A percentile compares a stretch with the other conserved stretches of the same genome.
Conservation (phyloP, 352 stramenopile genomes). For the Phytophthora sansomeana region DNA sequence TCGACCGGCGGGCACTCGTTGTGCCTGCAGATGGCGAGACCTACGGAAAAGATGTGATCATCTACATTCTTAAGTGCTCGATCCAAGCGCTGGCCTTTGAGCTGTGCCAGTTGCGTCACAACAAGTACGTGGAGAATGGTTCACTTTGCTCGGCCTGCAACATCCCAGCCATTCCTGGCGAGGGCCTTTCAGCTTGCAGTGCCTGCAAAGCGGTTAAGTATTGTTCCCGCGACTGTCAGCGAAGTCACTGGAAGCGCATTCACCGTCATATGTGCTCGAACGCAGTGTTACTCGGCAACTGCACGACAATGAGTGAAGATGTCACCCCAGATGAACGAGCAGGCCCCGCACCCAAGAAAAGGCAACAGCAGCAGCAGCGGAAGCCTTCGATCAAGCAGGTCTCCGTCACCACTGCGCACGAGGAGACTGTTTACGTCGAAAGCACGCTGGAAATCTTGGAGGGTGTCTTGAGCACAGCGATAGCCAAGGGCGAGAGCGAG, state of each 20-base stretch:
- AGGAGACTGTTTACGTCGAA: conserved; percentile 22
- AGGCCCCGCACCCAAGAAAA: neutral
- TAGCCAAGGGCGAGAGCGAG: neutral
- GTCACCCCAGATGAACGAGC: conserved; percentile 28
- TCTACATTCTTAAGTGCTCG: conserved; percentile 37
- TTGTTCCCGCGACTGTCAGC: conserved; percentile 42
- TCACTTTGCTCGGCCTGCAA: conserved; percentile 29
- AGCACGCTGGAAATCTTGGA: conserved; percentile 36
- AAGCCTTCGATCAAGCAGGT: neutral
- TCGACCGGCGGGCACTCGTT: conserved; percentile 32
- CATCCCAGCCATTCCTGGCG: conserved; percentile 18
- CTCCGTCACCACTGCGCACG: neutral
- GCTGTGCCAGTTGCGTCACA: conserved; percentile 35
- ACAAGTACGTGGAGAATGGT: conserved; percentile 32
- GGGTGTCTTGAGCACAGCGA: conserved; percentile 23
- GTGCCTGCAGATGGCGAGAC: conserved; percentile 29
- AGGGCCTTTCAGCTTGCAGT: conserved; percentile 32
- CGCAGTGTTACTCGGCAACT: conserved; percentile 26
- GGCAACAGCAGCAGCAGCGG: neutral
- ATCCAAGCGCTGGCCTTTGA: conserved; percentile 34
- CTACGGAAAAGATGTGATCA: conserved; percentile 37
- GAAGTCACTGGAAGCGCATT: conserved; percentile 42
- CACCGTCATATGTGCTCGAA: conserved; percentile 43
- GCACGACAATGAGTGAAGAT: conserved; percentile 33
- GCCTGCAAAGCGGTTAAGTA: conserved; percentile 42